phyloP scores from a whole-genome alignment of 2,329 filamentous ascomycete genomes.

The Ascochyta viciae-villosae region DNA sequence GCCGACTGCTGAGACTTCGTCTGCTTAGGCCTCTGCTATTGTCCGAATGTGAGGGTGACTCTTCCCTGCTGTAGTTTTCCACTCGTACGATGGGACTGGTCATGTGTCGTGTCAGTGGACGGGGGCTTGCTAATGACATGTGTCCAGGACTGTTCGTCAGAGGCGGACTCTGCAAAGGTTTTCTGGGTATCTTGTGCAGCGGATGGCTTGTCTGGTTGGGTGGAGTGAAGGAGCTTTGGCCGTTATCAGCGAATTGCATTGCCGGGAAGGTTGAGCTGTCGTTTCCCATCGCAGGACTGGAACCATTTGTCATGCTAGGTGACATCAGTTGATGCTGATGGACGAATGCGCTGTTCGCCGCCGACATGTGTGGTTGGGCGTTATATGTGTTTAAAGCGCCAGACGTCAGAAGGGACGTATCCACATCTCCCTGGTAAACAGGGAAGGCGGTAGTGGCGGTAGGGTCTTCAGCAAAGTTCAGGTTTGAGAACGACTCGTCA shows the following conservation, averaged over 20 bases:
- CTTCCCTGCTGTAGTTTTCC: slow-evolving; percentile 46
- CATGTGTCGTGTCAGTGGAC: slow-evolving; percentile 40
- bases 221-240: slow-evolving; percentile 35
- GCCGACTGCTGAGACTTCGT: slow-evolving; percentile 44
- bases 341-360: slow-evolving; percentile 31
- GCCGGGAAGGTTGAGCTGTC: slow-evolving; percentile 29
- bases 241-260: slow-evolving; percentile 30
- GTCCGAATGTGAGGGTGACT: slow-evolving; percentile 45
- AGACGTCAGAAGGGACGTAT: slow-evolving; percentile 39
- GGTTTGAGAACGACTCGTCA: slow-evolving; percentile 36
- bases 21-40: slow-evolving; percentile 45
- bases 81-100: slow-evolving; percentile 50
- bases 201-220: slow-evolving; percentile 29
- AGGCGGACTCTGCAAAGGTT: slow-evolving; percentile 49
- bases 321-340: slow-evolving; percentile 45
- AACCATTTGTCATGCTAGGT: slow-evolving; percentile 45
- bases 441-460: slow-evolving; percentile 27
- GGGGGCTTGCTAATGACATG: slow-evolving; percentile 33
- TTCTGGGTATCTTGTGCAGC: slow-evolving; percentile 39
- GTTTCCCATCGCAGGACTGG: slow-evolving; percentile 46
- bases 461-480: slow-evolving; percentile 40
- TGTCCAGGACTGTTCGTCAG: slow-evolving; percentile 47
- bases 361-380: slow-evolving; percentile 33
- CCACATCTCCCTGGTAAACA: slow-evolving; percentile 31
- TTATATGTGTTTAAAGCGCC: slow-evolving; percentile 40